Evolutionary conservation across 768 basidiomycete genomes (phyloP).

Genomic region (Mycena olivaceomarginata): DNA sequence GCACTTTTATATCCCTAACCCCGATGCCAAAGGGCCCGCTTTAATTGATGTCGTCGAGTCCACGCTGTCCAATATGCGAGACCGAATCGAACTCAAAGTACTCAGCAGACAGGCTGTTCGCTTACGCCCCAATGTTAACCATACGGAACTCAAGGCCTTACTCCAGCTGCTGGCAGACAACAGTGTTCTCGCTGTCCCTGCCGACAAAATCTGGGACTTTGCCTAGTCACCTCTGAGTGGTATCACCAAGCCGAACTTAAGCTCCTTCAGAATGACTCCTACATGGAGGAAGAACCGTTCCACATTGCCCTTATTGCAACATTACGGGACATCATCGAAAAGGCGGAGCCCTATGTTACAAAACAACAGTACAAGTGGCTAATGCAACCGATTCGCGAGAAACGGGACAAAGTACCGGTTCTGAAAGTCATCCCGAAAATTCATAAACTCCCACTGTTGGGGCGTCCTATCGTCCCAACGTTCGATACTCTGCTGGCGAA

Average conservation of each 20-base stretch:
- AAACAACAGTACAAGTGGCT: constrained; percentile 2
- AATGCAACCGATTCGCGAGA: too few species aligned
- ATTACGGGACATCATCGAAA: background rate
- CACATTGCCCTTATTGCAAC: background rate
- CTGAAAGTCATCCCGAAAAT: background rate
- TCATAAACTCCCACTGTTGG: background rate
- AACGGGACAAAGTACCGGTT: too few species aligned
- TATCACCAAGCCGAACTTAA: background rate
- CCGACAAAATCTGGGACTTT: background rate
- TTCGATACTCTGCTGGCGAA: background rate
- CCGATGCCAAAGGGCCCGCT: background rate
- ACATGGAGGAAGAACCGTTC: too few species aligned
- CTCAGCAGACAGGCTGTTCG: background rate
- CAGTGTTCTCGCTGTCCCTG: background rate
- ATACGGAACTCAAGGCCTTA: background rate
- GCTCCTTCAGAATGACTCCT: background rate
- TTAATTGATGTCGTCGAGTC: too few species aligned
- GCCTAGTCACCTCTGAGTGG: background rate
- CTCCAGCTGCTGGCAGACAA: background rate
- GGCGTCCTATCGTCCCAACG: background rate
- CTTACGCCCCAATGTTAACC: background rate
- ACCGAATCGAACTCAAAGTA: background rate
- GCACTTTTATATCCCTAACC: background rate
- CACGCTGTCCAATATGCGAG: background rate
- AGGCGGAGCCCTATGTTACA: background rate